Percentiles rank a stretch among this genome's conserved stretches.
These are phyloP conservation scores for Talinum fruticosum DNA, from an alignment of 148 eudicot species.

Conservation along the genomic window DNA sequence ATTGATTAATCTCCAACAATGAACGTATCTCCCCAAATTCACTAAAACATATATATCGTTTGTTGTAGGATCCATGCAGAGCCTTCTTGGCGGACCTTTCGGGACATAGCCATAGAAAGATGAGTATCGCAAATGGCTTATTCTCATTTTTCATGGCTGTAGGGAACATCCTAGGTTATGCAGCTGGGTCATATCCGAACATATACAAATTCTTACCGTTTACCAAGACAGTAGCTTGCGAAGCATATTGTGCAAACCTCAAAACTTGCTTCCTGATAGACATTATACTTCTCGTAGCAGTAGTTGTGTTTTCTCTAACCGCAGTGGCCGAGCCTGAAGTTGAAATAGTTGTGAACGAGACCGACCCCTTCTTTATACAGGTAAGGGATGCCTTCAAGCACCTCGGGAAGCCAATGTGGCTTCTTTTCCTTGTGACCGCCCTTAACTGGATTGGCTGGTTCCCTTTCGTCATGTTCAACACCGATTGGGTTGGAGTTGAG, in stretches of 20 bases:
- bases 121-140: constrained; percentile 43
- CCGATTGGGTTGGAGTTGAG: constrained; percentile 83
- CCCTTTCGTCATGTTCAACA: constrained; percentile 62
- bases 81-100: constrained; percentile 76
- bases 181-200: constrained; percentile 56
- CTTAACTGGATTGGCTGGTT: constrained; percentile 80
- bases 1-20: too few species aligned
- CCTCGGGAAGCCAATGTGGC: constrained; percentile 59
- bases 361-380: constrained; percentile 43
- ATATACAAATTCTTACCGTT: constrained; percentile 56
- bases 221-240: constrained; percentile 59
- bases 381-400: constrained; percentile 45
- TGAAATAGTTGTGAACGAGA: background rate
- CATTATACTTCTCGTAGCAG: constrained; percentile 36
- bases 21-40: too few species aligned
- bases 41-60: background rate
- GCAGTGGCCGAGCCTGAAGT: constrained; percentile 35
- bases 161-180: constrained; percentile 74
- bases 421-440: constrained; percentile 53
- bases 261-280: constrained; percentile 69
- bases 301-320: constrained; percentile 40
- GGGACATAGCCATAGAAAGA: constrained; percentile 34
- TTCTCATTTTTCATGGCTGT: constrained; percentile 77
- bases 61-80: constrained; percentile 60
- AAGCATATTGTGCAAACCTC: constrained; percentile 77